phyloP scores from a whole-genome alignment of 1,284 basidiomycete species.

The Grifola frondosa region DNA sequence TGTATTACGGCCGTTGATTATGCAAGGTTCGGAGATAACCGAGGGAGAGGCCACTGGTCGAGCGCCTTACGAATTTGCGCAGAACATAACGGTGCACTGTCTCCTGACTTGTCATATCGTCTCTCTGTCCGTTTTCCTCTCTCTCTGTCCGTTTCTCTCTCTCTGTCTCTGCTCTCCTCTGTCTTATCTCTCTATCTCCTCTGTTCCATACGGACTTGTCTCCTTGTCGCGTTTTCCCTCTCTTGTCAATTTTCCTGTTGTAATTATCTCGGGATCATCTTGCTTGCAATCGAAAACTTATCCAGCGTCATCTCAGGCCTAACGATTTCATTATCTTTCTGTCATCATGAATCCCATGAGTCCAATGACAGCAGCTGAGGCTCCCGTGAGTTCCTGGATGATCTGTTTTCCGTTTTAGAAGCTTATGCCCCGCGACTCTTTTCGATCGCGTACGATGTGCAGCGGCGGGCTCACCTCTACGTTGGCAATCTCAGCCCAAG shows the following conservation, averaged over 20 bases:
- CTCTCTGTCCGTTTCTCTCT: slow-evolving; percentile 37
- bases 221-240: slow-evolving; percentile 42
- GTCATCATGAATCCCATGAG: slow-evolving; percentile 77
- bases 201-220: slow-evolving; percentile 41
- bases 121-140: slow-evolving; percentile 40
- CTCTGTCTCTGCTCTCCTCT: slow-evolving; percentile 26
- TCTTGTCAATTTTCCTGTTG: slow-evolving; percentile 32
- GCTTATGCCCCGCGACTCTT: slow-evolving; percentile 4
- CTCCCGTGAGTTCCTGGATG: slow-evolving; percentile 58
- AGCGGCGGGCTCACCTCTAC: slow-evolving; percentile 92
- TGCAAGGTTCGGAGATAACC: slow-evolving; percentile 30
- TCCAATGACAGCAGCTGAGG: slow-evolving; percentile 65
- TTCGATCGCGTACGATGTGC: slow-evolving; percentile 16
- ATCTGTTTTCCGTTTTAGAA: slow-evolving; percentile 1
- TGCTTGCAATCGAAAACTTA: slow-evolving; percentile 22
- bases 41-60: slow-evolving; percentile 15
- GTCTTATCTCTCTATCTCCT: slow-evolving; percentile 45
- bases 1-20: slow-evolving; percentile 14
- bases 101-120: slow-evolving; percentile 37
- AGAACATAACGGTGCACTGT: slow-evolving; percentile 25
- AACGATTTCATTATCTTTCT: slow-evolving; percentile 42
- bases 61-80: slow-evolving; percentile 13
- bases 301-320: slow-evolving; percentile 27
- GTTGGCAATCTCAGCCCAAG: slow-evolving; percentile 95
- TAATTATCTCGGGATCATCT: slow-evolving; percentile 29